Percentiles rank a stretch among this genome's conserved stretches.
These are phyloP conservation scores for Paramecium pentaurelia DNA, from an alignment of 73 alveolate genomes.

Conservation along the genomic window DNA sequence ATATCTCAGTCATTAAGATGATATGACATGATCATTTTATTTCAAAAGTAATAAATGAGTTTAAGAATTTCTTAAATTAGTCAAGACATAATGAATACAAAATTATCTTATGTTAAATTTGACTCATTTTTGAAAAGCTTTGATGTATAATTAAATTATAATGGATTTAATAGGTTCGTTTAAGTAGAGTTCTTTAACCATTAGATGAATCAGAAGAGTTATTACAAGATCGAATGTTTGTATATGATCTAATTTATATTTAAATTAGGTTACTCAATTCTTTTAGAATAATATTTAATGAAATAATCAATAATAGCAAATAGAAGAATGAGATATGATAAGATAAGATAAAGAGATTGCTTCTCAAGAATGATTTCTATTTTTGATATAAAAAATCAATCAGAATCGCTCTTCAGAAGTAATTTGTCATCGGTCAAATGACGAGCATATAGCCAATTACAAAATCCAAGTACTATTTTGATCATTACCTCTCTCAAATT, in stretches of 20 bases:
- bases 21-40: background rate
- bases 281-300: background rate
- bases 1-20: background rate
- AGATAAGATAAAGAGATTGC: background rate
- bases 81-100: background rate
- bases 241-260: no score
- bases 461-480: constrained; percentile 17
- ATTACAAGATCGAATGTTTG: no score
- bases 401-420: constrained; percentile 27
- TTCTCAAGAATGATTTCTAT: background rate
- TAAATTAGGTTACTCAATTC: background rate
- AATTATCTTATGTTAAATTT: background rate
- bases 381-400: background rate
- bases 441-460: constrained; percentile 58
- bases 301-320: background rate
- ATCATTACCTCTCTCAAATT: constrained; percentile 37
- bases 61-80: background rate
- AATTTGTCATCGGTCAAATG: constrained; percentile 45
- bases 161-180: background rate
- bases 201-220: background rate
- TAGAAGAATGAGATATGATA: background rate
- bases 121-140: background rate
- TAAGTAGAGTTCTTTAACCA: background rate
- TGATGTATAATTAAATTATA: no score
- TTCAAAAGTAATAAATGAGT: background rate